These are phyloP conservation scores for Striga hermonthica DNA, from an alignment of 305 asterid species.

Conservation along the genomic window DNA sequence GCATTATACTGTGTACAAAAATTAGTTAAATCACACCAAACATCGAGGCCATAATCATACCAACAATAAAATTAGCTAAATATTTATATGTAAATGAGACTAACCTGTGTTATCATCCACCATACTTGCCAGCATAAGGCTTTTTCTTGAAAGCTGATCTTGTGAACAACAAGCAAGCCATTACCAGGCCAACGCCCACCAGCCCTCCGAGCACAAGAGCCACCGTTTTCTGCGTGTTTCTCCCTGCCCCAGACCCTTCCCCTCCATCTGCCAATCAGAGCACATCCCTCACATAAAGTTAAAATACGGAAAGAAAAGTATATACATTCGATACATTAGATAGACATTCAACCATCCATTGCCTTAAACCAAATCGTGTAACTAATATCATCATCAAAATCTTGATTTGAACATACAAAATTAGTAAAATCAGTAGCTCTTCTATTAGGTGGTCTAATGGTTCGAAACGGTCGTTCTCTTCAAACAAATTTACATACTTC, in stretches of 20 bases:
- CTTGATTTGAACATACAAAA: not conserved
- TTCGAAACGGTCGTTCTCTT: no score
- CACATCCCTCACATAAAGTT: no score
- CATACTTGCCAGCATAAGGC: conserved; percentile 49
- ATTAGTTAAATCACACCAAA: no score
- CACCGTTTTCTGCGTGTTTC: conserved; percentile 61
- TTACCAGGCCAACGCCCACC: conserved; percentile 61
- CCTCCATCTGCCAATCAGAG: no score
- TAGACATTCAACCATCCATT: conserved; percentile 4
- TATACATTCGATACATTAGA: no score
- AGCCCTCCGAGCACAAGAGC: conserved; percentile 78
- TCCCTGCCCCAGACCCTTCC: conserved; percentile 33
- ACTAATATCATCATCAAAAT: not conserved
- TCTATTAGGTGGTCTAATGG: no score
- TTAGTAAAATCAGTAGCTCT: not conserved
- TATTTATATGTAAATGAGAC: conserved; percentile 5
- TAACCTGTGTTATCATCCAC: conserved; percentile 40
- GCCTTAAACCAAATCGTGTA: not conserved
- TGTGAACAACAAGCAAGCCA: conserved; percentile 61
- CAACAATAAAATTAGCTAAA: not conserved
- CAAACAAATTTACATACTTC: no score
- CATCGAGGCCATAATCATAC: no score
- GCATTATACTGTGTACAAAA: no score
- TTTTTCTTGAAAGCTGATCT: conserved; percentile 67
- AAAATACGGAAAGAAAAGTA: no score